These are phyloP conservation scores for Blumeriella jaapii DNA, from an alignment of 2,329 filamentous ascomycete species.

Conservation along the genomic window DNA sequence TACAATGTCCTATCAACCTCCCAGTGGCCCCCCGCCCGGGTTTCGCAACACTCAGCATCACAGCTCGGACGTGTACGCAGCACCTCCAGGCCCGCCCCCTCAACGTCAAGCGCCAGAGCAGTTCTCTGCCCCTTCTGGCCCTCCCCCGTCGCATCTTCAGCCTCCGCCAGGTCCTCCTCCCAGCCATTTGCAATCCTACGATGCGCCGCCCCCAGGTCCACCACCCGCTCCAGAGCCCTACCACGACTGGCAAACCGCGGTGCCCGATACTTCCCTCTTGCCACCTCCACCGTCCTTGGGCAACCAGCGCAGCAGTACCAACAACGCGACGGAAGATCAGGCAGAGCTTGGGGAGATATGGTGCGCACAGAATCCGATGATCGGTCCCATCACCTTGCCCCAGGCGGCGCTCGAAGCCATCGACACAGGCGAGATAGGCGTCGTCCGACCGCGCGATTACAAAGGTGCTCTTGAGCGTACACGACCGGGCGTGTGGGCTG, in stretches of 20 bases:
- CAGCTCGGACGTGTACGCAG: slow-evolving; percentile 6
- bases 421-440: slow-evolving; percentile 38
- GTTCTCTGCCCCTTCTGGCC: slow-evolving; percentile 19
- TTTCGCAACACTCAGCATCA: slow-evolving; percentile 11
- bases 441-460: slow-evolving; percentile 40
- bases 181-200: slow-evolving; percentile 15
- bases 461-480: slow-evolving; percentile 35
- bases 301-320: slow-evolving; percentile 52
- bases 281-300: slow-evolving; percentile 56
- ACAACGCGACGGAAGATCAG: slow-evolving; percentile 55
- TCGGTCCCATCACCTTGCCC: slow-evolving; percentile 39
- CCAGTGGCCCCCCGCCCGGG: slow-evolving; percentile 19
- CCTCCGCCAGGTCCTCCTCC: slow-evolving; percentile 19
- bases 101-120: slow-evolving; percentile 23
- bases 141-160: slow-evolving; percentile 21
- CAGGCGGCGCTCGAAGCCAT: slow-evolving; percentile 37
- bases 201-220: slow-evolving; percentile 30
- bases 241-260: slow-evolving; percentile 60
- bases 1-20: slow-evolving; percentile 26
- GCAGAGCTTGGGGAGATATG: slow-evolving; percentile 54
- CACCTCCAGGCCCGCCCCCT: slow-evolving; percentile 15
- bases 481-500: slow-evolving; percentile 41
- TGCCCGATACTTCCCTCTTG: slow-evolving; percentile 61
- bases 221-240: slow-evolving; percentile 28
- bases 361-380: slow-evolving; percentile 50